A percentile compares a stretch with the other conserved stretches of the same genome.
These are phyloP conservation scores for Taphrina deformans DNA, from an alignment of 1,139 yeast genomes.

Conservation along the genomic window DNA sequence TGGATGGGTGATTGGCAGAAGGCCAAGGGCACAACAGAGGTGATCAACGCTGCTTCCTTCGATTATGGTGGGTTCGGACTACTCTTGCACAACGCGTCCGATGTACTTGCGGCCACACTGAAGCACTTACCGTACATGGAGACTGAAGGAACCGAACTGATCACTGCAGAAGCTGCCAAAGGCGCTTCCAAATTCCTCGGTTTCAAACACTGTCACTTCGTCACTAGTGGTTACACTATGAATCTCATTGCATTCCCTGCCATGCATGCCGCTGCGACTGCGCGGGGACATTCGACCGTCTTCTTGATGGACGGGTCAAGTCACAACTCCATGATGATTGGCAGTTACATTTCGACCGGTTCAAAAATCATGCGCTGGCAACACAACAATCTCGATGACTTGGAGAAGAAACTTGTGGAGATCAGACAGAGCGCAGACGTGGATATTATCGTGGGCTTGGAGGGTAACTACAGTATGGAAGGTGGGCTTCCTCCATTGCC, in stretches of 20 bases:
- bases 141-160: slow-evolving; percentile 6
- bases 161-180: slow-evolving; percentile 1
- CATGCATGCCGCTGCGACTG: slow-evolving; percentile 16
- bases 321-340: slow-evolving; percentile 31
- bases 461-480: slow-evolving; percentile 96
- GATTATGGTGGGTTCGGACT: slow-evolving; percentile 32
- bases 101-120: slow-evolving; percentile 9
- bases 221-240: slow-evolving; percentile 30
- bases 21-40: slow-evolving; percentile 2
- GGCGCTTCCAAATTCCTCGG: slow-evolving; percentile 20
- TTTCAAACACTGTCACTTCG: slow-evolving; percentile 15
- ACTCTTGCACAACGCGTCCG: slow-evolving; percentile 4
- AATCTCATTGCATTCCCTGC: slow-evolving; percentile 28
- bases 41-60: slow-evolving; percentile 31
- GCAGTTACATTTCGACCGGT: slow-evolving; percentile 23
- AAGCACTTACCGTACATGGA: slow-evolving; percentile 10
- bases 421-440: background rate
- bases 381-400: slow-evolving; percentile 25
- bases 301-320: slow-evolving; percentile 28
- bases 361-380: slow-evolving; percentile 11
- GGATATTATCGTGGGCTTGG: slow-evolving; percentile 84
- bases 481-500: slow-evolving; percentile 92
- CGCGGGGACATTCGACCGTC: slow-evolving; percentile 9
- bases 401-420: slow-evolving; percentile 12
- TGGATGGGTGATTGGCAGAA: slow-evolving; percentile 34